These are phyloP conservation scores for Chenopodium quinoa DNA, from an alignment of 148 eudicot genomes.

Conservation along the genomic window DNA sequence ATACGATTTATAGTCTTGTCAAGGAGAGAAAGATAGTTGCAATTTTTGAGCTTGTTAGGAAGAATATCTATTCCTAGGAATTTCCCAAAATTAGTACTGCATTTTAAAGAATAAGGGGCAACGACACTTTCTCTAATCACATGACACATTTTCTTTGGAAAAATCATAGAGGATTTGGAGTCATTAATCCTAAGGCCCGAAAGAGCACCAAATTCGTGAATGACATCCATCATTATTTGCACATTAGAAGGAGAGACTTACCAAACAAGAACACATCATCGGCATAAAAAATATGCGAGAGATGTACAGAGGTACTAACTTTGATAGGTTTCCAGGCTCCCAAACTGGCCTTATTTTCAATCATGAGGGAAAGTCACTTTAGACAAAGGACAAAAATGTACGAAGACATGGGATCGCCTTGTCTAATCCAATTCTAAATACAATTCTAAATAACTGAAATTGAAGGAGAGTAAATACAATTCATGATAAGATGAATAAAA, in stretches of 20 bases:
- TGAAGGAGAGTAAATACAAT: neutral
- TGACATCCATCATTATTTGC: neutral
- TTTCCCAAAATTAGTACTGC: neutral
- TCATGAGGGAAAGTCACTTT: neutral
- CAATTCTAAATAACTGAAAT: neutral
- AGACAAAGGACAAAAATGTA: neutral
- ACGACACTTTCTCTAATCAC: too few species aligned
- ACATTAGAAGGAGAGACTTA: neutral
- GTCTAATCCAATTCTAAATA: neutral
- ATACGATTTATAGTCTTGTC: neutral
- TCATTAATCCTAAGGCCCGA: neutral
- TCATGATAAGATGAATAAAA: neutral
- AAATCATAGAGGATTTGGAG: neutral
- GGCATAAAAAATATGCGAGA: neutral
- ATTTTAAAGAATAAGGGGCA: fast-evolving
- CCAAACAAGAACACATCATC: neutral
- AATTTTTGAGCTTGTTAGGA: neutral
- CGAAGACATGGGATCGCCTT: neutral
- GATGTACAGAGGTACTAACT: neutral
- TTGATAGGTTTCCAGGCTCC: neutral
- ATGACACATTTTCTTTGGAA: neutral
- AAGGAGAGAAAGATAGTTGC: neutral
- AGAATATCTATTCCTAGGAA: neutral
- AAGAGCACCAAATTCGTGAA: neutral
- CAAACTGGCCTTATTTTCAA: fast-evolving